Evolutionary conservation across 768 basidiomycete species (phyloP).

Genomic region (Rhodotorula diobovata): DNA sequence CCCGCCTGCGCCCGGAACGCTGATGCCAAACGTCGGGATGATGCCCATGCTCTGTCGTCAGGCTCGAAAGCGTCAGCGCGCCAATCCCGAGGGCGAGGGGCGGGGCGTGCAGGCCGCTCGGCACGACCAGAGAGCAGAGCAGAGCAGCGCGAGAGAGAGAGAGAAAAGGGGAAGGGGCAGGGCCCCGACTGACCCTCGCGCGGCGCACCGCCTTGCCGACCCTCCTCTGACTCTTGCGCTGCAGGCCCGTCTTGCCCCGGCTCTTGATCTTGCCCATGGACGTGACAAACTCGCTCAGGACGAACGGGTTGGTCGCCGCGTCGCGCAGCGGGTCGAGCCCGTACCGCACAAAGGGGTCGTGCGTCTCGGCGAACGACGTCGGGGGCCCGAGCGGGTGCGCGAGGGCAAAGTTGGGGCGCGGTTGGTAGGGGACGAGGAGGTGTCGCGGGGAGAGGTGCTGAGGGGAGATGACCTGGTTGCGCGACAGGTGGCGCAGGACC

Average conservation of each 20-base stretch:
- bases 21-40: conserved; percentile 27
- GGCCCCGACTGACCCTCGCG: conserved; percentile 38
- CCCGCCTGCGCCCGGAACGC: conserved; percentile 8
- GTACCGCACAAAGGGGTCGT: conserved; percentile 35
- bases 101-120: no score
- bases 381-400: conserved; percentile 39
- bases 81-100: no score
- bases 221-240: conserved; percentile 34
- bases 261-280: conserved; percentile 39
- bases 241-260: conserved; percentile 34
- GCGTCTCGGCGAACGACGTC: conserved; percentile 13
- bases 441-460: conserved; percentile 28
- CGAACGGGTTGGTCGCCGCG: conserved; percentile 22
- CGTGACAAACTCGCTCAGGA: conserved; percentile 31
- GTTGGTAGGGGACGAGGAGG: conserved; percentile 31
- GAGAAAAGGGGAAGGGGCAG: no score
- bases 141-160: no score
- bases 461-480: conserved; percentile 24
- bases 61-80: background rate
- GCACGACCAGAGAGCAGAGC: background rate
- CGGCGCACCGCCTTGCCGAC: conserved; percentile 36
- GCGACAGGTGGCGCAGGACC: conserved; percentile 26
- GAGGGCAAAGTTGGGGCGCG: conserved; percentile 19
- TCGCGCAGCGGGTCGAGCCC: conserved; percentile 26
- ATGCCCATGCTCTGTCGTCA: conserved; percentile 34